Evolutionary conservation across 2,329 filamentous ascomycete genomes (phyloP), one percentile per base, ranked within the genome.

Genomic region (Trichoderma gracile): DNA sequence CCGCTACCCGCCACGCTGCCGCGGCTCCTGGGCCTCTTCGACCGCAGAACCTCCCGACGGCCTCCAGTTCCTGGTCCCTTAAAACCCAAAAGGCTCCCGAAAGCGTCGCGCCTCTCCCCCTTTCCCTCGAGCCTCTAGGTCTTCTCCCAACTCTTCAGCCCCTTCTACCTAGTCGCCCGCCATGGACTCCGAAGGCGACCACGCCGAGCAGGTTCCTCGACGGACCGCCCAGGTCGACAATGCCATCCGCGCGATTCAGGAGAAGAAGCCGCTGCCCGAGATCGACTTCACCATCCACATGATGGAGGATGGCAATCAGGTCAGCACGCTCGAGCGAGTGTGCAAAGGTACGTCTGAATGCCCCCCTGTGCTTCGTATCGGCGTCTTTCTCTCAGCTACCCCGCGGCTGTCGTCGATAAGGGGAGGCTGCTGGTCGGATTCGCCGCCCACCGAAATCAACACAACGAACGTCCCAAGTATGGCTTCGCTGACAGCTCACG

Each of bases 251-350:
- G 95, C 95, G 67, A 93, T 99, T 74, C 88, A 89, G 77, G 88
- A 97, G 73, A 98, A 98, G 89, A 94, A 91, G 82, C 93, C 94
- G 62, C 85, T 96, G 57, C 95, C 95, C 65, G 94, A 98, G 84
- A 98, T 99, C 74, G 95, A 99, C 82, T 99, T 99, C 78, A 96
- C 92, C 64, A 88, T 99, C 74, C 95, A 99, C 79, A 95, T 91
- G 68, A 97, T 98, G 94, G 95, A 99, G 78, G 95, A 99, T 83
- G 92, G 92, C 75, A 89, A 86, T 61, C 92, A 97, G 81, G 95
- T 99, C 76, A 98, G 87, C 86, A 99, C 95, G 67, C 81, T 90
- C 76, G 95, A 99, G 80, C 87, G 95, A 77, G 95, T 99, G 67
- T 97, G 94, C 85, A 99, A 98, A 93, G 95, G 95, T 98, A 86